Evolutionary conservation across 805 yeast species (phyloP), one percentile per base, ranked within the genome.

Genomic region (Pichia insulana): DNA sequence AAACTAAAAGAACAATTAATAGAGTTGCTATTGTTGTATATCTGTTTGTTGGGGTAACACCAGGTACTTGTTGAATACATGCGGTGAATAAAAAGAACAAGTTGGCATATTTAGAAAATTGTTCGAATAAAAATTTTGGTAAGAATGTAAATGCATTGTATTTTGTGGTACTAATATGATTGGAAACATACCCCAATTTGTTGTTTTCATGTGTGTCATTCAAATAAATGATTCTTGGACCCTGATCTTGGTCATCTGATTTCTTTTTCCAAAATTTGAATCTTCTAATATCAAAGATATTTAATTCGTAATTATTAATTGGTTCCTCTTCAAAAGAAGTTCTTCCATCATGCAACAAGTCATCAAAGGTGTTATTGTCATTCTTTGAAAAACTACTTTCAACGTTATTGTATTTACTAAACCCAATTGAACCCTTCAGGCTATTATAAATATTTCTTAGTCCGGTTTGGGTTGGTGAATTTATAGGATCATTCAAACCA

Each of bases 81-180:
- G 97, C 83, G 0, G 99, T 92, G 66, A 86, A 85, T 40, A 92
- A 67, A 61, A 92, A 92, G 65, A 92, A 92, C 61, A 92, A 68
- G 58, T 92, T 92, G 10, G 99, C 97, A 59, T 92, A 94, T 63
- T 90, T 92, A 48, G 96, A 85, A 63, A 92, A 94, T 63, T 92
- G 98, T 67, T 92, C 98, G 54, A 88, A 87, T 49, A 92, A 64
- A 58, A 92, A 92, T 63, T 94, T 94, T 18, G 98, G 98, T 38
- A 92, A 50, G 55, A 92, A 92, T 0, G 98, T 94, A 19, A 92
- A 95, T 45, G 79, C 63, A 59, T 92, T 94, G 67, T 94, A 92
- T 60, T 92, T 92, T 11, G 98, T 89, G 4, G 99, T 94, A 25
- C 95, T 83, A 50, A 92, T 81, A 58, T 89, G 89, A 62, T 92